Conservation (phyloP, 257 asterid genomes). For the Craterostigma plantagineum region DNA sequence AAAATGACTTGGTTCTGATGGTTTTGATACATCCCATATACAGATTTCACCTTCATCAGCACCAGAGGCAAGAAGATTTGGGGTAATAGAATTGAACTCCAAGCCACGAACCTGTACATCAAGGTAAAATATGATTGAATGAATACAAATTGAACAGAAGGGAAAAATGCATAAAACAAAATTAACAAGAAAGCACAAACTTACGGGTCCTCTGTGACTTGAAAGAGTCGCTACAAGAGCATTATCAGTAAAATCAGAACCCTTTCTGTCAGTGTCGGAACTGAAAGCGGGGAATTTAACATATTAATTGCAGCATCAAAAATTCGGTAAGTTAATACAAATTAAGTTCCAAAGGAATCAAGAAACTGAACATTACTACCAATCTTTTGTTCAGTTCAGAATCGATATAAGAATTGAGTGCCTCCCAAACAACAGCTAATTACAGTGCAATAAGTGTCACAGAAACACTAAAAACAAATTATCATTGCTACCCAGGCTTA, state of each 20-base stretch:
- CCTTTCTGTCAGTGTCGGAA: slow-evolving; percentile 26
- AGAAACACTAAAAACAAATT: no score
- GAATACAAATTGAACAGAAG: not conserved
- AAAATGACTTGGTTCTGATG: slow-evolving; percentile 61
- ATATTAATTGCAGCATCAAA: slow-evolving; percentile 1
- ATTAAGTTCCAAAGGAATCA: not conserved
- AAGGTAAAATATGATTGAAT: not conserved
- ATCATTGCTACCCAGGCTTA: no score
- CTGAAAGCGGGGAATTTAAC: slow-evolving; percentile 19
- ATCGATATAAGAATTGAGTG: no score
- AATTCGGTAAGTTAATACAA: slow-evolving; percentile 5
- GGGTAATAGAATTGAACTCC: slow-evolving; percentile 60
- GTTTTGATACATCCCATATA: slow-evolving; percentile 80
- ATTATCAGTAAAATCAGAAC: slow-evolving; percentile 38
- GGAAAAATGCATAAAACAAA: slow-evolving; percentile 6
- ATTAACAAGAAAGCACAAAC: slow-evolving; percentile 16
- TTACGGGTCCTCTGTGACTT: slow-evolving; percentile 84
- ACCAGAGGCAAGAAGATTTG: slow-evolving; percentile 88
- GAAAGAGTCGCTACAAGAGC: slow-evolving; percentile 54
- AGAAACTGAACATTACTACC: slow-evolving; percentile 4
- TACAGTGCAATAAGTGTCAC: no score
- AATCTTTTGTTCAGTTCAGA: no score
- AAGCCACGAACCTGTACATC: slow-evolving; percentile 72
- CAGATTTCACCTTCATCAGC: slow-evolving; percentile 97
- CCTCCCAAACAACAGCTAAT: no score